Percentiles rank a stretch among this genome's conserved stretches.
Conservation (phyloP, 495 filamentous ascomycete genomes). For the Neurospora sp. region DNA sequence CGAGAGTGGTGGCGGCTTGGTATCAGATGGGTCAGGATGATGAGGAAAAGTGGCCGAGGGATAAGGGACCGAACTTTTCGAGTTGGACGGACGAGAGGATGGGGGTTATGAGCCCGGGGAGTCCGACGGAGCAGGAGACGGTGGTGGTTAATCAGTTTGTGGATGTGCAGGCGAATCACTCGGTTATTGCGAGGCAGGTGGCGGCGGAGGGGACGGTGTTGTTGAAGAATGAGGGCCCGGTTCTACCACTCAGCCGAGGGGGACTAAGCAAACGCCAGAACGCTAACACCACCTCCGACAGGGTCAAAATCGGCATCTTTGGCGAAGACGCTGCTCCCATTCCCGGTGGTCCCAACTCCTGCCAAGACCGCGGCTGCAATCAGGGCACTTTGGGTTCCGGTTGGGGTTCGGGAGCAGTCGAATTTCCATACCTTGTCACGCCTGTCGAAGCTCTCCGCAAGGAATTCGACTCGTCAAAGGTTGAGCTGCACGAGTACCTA, state of each 20-base stretch:
- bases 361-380: conserved; percentile 46
- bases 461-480: conserved; percentile 48
- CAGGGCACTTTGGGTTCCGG: conserved; percentile 74
- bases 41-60: conserved; percentile 49
- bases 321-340: conserved; percentile 77
- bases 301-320: conserved; percentile 61
- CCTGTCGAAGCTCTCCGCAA: conserved; percentile 56
- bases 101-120: conserved; percentile 57
- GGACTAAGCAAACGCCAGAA: conserved; percentile 1
- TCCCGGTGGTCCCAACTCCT: conserved; percentile 22
- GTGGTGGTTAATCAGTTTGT: conserved; percentile 69
- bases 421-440: conserved; percentile 72
- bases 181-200: conserved; percentile 55
- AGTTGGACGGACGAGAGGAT: conserved; percentile 70
- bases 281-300: conserved; percentile 10
- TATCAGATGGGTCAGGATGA: conserved; percentile 83
- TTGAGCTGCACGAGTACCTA: conserved; percentile 49
- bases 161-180: conserved; percentile 64
- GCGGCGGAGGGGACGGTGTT: conserved; percentile 80
- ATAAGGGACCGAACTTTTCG: conserved; percentile 74
- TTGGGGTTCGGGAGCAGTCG: conserved; percentile 85
- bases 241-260: conserved; percentile 51
- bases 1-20: conserved; percentile 83
- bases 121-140: conserved; percentile 34
- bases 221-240: conserved; percentile 62